These are phyloP conservation scores for Corylus americana DNA, from an alignment of 306 rosid species.

Conservation along the genomic window DNA sequence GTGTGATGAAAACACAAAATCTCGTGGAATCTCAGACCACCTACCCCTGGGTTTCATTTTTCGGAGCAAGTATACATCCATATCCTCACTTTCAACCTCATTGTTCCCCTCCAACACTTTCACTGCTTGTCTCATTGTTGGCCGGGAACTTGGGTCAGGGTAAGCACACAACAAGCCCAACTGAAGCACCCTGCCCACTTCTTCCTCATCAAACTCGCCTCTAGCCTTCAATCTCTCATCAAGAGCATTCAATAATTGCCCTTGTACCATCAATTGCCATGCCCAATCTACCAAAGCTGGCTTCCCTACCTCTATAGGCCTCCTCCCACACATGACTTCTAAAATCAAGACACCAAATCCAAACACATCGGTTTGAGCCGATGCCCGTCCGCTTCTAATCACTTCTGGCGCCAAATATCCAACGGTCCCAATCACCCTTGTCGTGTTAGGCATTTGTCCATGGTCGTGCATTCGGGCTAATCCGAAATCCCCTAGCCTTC, in stretches of 20 bases:
- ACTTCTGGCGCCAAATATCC: slow-evolving; percentile 89
- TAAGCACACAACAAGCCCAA: too few species aligned
- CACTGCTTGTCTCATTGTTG: too few species aligned
- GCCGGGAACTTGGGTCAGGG: too few species aligned
- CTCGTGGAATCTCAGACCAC: slow-evolving; percentile 13
- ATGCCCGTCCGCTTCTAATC: slow-evolving; percentile 62
- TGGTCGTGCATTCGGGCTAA: slow-evolving; percentile 71
- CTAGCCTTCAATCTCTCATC: too few species aligned
- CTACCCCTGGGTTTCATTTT: slow-evolving; percentile 37
- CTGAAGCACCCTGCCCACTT: too few species aligned
- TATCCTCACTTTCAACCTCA: slow-evolving; percentile 48
- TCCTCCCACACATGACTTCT: slow-evolving; percentile 84
- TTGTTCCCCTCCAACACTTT: slow-evolving; percentile 40
- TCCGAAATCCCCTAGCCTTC: slow-evolving; percentile 82
- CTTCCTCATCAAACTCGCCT: too few species aligned
- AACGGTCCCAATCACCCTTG: slow-evolving; percentile 73
- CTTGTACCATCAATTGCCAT: too few species aligned
- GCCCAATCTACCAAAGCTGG: too few species aligned
- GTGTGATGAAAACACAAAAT: slow-evolving; percentile 45
- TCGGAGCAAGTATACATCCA: slow-evolving; percentile 51
- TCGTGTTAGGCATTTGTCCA: slow-evolving; percentile 62
- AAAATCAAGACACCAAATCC: slow-evolving; percentile 73
- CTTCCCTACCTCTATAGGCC: slow-evolving; percentile 78
- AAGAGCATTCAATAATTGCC: too few species aligned
- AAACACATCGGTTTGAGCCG: slow-evolving; percentile 68